Conservation (phyloP, 257 asterid species). For the Solanum piurae region DNA sequence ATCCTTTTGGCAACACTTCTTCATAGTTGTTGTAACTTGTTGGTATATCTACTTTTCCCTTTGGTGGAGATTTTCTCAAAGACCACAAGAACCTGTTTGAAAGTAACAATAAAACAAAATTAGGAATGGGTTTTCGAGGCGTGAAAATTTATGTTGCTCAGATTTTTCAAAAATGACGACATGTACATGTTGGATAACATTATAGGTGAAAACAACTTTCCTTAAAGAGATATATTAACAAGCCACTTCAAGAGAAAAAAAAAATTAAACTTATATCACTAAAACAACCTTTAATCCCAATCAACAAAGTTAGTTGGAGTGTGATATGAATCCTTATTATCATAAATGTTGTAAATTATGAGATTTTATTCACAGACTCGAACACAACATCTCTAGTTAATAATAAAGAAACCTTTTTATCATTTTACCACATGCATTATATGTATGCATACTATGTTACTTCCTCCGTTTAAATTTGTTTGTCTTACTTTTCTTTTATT, state of each 20-base stretch:
- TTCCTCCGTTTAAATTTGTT: no score
- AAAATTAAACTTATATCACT: neutral
- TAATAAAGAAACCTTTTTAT: neutral
- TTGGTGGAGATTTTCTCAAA: slow-evolving; percentile 1
- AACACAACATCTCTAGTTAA: no score
- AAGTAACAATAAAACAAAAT: neutral
- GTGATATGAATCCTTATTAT: neutral
- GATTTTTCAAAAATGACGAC: neutral
- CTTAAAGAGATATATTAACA: neutral
- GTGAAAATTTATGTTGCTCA: neutral
- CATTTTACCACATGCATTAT: neutral
- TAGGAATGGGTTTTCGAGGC: neutral
- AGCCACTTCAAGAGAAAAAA: neutral
- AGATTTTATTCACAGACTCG: neutral
- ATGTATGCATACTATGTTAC: neutral
- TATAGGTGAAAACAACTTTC: neutral
- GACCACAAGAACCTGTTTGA: slow-evolving; percentile 13
- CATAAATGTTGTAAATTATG: neutral
- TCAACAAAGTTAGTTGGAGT: neutral
- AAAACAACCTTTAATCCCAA: neutral
- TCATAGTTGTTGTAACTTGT: neutral
- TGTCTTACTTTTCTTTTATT: no score
- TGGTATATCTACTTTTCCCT: neutral
- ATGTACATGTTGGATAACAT: neutral
- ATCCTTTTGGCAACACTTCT: slow-evolving; percentile 10